These are phyloP conservation scores for Neonectria neomacrospora DNA, from an alignment of 2,329 filamentous ascomycete genomes.

Conservation along the genomic window DNA sequence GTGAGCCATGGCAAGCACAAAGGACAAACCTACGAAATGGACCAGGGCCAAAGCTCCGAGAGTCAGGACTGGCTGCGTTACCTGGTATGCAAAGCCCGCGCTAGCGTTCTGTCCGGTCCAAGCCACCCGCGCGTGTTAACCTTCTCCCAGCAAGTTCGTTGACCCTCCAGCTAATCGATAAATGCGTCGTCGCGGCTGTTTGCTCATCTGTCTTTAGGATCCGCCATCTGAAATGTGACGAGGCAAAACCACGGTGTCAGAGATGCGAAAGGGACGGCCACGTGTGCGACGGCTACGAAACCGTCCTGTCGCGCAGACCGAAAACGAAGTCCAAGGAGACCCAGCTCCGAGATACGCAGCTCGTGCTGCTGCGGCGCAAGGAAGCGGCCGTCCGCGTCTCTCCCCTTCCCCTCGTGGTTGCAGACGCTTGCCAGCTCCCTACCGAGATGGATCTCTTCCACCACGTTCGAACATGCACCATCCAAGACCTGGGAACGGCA, in stretches of 20 bases:
- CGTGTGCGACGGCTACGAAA: conserved; percentile 26
- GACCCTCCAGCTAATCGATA: neutral
- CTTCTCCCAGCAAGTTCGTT: conserved; percentile 23
- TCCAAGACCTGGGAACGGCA: conserved; percentile 24
- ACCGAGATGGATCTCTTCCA: conserved; percentile 27
- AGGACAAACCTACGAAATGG: conserved; percentile 23
- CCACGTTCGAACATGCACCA: conserved; percentile 26
- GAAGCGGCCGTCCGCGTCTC: neutral
- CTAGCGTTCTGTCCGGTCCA: neutral
- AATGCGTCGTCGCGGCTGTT: no score
- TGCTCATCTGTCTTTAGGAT: conserved; percentile 14
- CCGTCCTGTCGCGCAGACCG: conserved; percentile 7
- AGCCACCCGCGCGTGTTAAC: conserved; percentile 2
- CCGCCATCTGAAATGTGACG: conserved; percentile 29
- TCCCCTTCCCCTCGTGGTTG: neutral
- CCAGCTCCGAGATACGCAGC: neutral
- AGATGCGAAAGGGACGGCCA: conserved; percentile 26
- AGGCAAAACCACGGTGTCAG: conserved; percentile 19
- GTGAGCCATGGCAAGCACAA: conserved; percentile 12
- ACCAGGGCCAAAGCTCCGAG: conserved; percentile 25
- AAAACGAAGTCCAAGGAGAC: conserved; percentile 11
- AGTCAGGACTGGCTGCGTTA: conserved; percentile 27
- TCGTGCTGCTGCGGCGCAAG: conserved; percentile 15
- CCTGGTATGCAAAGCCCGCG: conserved; percentile 15
- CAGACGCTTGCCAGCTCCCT: conserved; percentile 10